A percentile compares a stretch with the other conserved stretches of the same genome.
These are phyloP conservation scores for Mrakia gelida DNA, from an alignment of 768 basidiomycete species.

Conservation along the genomic window DNA sequence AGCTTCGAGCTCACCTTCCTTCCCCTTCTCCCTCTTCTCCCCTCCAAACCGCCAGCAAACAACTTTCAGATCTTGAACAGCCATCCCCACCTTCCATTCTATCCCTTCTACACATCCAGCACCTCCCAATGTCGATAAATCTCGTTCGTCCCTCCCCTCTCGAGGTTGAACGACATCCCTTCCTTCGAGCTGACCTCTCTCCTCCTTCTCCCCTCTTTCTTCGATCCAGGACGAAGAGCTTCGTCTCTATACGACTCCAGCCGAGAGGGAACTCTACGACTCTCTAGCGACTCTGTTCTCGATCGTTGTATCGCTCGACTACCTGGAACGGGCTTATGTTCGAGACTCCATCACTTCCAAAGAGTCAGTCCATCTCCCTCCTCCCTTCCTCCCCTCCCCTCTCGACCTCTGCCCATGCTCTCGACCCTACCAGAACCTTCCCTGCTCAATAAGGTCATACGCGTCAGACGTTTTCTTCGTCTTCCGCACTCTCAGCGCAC, in stretches of 20 bases:
- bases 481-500: too few relatives aligned
- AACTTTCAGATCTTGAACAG: too few relatives aligned
- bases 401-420: too few relatives aligned
- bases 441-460: too few relatives aligned
- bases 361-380: constrained; percentile 58
- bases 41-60: too few relatives aligned
- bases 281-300: constrained; percentile 85
- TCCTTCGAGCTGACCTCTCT: neutral
- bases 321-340: constrained; percentile 91
- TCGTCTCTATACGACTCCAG: constrained; percentile 76
- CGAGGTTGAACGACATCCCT: too few relatives aligned
- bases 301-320: constrained; percentile 85
- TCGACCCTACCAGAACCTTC: too few relatives aligned
- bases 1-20: too few relatives aligned
- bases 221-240: constrained; percentile 73
- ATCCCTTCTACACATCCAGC: too few relatives aligned
- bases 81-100: too few relatives aligned
- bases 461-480: too few relatives aligned
- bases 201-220: neutral
- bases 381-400: neutral
- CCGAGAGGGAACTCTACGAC: constrained; percentile 83
- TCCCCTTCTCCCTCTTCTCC: too few relatives aligned
- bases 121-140: neutral
- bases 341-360: constrained; percentile 84
- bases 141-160: neutral